Evolutionary conservation across 2,329 filamentous ascomycete genomes (phyloP), one percentile per base, ranked within the genome.

Genomic region (Colletotrichum trifolii): DNA sequence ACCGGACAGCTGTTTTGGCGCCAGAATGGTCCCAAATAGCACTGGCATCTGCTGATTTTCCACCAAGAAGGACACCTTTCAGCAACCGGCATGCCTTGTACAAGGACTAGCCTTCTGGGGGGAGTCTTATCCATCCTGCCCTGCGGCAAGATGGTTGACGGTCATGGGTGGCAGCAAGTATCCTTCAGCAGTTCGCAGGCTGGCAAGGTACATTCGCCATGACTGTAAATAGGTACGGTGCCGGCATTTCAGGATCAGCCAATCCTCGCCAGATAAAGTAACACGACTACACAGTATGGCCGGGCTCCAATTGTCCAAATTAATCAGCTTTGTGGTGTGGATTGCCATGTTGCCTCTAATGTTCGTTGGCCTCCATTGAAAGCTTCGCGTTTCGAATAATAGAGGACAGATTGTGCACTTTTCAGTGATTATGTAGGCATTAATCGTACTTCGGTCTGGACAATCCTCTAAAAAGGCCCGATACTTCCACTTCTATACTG

Each of bases 31-130:
- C 34, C 59, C 58, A 62, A 56, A 54, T 54, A 56, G 57, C 50
- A 46, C 65, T 46, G 59, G 53, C 45, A 68, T 68, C 66, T 68
- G 67, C 66, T 69, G 66, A 69, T 68, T 64, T 63, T 63, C 60
- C 60, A 53, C 60, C 45, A 54, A 65, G 60, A 60, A 60, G 67
- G 67, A 65, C 67, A 68, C 61, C 62, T 68, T 68, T 66, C 61
- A 68, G 38, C 48, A 50, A 53, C 17, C 25, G 25, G 25, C 25
- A 25, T 25, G 25, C 25, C 25, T 25, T 25, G 25, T 5, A 25
- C 25, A 25, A 25, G 25, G 25, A 25, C 25, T 5, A 25, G 25
- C 25, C 25, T 25, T 25, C 25, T 25, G 25, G 25, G 25, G 25
- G 42, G 56, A 39, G 17, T 46, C 42, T 56, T 52, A 54, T 45